Evolutionary conservation across 176 grass and related monocot genomes (phyloP), one percentile per base, ranked within the genome.

Genomic region (Hsuehochloa calcarea): DNA sequence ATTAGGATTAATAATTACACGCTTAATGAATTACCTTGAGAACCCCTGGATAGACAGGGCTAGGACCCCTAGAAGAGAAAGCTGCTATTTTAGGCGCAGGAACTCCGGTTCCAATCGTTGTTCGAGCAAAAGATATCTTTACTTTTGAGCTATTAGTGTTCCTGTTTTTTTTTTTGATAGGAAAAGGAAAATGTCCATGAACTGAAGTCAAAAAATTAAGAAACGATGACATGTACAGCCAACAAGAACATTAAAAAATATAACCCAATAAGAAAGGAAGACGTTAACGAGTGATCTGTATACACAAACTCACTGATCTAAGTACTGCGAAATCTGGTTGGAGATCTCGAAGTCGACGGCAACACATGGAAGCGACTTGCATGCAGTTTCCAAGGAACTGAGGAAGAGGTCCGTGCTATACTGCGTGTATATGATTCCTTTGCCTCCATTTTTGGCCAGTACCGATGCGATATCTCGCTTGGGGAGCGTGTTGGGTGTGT

Each of bases 11-110:
- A n/a, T n/a, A n/a, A n/a, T n/a, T 40, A 40, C 39, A 1, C 1
- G 6, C 6, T 8, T 40, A 40, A 41, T 41, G 0, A 51, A 51
- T 68, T 78, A 84, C 89, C 89, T 91, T 91, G 38, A 91, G 85
- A 20, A 91, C 76, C 10, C 54, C 80, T 12, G 85, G 85, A 69
- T 79, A 87, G 29, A 15, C 3, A 0, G 11, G 12, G 12, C 74
- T 91, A 37, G 85, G 89, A 0, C 89, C 89, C 65, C 85, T 74
- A 12, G 89, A 87, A 11, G 89, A 91, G 43, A 91, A 91, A 25
- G 34, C 26, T 34, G 31, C 31, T 34, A 34, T 34, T 34, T 34
- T 34, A 34, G 31, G 31, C 3, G 31, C 31, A 34, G 31, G 31
- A 34, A 34, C 31, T 34, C 31, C 31, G 3, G 31, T 34, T 34